Base-by-base conservation (phyloP, 495 filamentous ascomycete genomes). In the Tricharina praecox region DNA sequence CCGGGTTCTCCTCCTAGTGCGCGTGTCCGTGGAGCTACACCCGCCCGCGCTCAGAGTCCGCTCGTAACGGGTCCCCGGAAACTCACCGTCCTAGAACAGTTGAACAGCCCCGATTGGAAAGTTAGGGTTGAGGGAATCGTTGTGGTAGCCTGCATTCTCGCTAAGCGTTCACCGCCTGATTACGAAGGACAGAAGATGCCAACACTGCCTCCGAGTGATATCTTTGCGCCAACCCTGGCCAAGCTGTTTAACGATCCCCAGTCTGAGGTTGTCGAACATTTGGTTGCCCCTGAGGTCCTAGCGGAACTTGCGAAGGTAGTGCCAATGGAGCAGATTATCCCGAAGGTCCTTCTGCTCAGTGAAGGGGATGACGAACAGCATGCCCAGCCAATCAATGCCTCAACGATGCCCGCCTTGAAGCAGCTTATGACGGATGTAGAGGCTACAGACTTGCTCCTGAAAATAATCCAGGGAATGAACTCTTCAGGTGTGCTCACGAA, bases 181-280 rank as follows among this genome's bases (percentile, higher is more conserved):
- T 61, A 58, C 28, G 58, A 61, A 32, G 53, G 58, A 8, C 53
- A 56, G 32, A 61, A 57, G 36, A 47, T 61, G 43, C 58, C 58
- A 4, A 57, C 48, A 15, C 57, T 61, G n/a, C 58, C 58, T 9
- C 58, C 58, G 5, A 57, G 50, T 10, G 58, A 60, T 45, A 51
- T 54, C 2, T 54, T 61, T 34, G 58, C 53, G 8, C 58, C 58
- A 4, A 61, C 53, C 34, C 49, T 61, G n/a, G 58, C 55, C 23
- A 61, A 61, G 32, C 46, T 61, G 11, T 46, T 61, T 0, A 61
- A 61, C 23, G 58, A 61, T 34, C 53, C 58, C 3, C 58, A 61
- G n/a, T 50, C 57, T 26, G 58, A 61, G 37, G 58, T 61, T n/a
- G 58, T 61, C 11, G 58, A 61, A n/a, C 57, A 61, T 47, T 44